Conservation (phyloP, 805 yeast species). For the Lachancea thermotolerans region DNA sequence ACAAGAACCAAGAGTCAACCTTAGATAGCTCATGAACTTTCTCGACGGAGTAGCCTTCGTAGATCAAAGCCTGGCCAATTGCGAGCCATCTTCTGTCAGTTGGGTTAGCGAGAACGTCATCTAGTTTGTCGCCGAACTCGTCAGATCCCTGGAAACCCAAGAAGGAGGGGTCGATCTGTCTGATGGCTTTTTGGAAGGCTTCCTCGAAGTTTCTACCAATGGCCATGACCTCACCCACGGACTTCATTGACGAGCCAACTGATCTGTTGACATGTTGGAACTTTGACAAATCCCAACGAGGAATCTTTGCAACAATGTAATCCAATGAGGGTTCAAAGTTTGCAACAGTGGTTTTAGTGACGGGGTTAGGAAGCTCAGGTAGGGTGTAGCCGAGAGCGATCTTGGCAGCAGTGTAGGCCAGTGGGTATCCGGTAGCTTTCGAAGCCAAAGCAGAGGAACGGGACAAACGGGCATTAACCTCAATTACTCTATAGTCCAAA, state of each 20-base stretch:
- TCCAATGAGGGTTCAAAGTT: constrained; percentile 96
- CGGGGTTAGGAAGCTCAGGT: constrained; percentile 94
- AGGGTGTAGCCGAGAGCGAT: constrained; percentile 90
- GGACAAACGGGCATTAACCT: constrained; percentile 94
- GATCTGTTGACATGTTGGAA: constrained; percentile 92
- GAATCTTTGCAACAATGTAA: constrained; percentile 94
- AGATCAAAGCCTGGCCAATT: constrained; percentile 92
- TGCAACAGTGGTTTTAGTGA: constrained; percentile 92
- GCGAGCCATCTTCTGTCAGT: constrained; percentile 98
- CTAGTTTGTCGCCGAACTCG: constrained; percentile 65
- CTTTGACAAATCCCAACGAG: constrained; percentile 96
- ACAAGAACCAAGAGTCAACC: constrained; percentile 93
- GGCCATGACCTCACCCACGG: constrained; percentile 99
- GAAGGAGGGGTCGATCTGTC: constrained; percentile 89
- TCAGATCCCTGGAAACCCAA: constrained; percentile 87
- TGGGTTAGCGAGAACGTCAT: constrained; percentile 71
- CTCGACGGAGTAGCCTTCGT: constrained; percentile 87
- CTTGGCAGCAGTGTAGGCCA: constrained; percentile 98
- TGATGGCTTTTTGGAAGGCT: constrained; percentile 93
- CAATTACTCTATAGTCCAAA: constrained; percentile 91
- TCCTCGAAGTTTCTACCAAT: constrained; percentile 98
- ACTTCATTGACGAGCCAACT: constrained; percentile 94
- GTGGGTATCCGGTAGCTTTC: constrained; percentile 97
- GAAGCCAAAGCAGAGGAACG: constrained; percentile 98
- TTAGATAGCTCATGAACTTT: constrained; percentile 85